Base-by-base conservation (phyloP, 2,329 filamentous ascomycete genomes). In the Sporothrix euskadiensis region DNA sequence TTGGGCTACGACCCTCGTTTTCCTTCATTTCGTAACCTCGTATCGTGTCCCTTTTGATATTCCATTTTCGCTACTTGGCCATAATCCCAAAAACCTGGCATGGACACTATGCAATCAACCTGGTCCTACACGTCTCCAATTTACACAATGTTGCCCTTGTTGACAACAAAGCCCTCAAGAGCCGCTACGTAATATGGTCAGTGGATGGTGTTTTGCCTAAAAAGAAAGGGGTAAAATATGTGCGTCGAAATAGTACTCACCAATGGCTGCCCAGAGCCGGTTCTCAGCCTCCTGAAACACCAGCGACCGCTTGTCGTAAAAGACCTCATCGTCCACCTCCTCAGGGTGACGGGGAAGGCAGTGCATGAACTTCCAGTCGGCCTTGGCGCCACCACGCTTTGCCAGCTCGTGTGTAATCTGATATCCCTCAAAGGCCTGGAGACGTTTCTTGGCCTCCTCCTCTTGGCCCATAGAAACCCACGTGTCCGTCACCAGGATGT, bases 391-490 rank as follows among this genome's bases (percentile, higher is more conserved):
- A 59, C 94, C 94, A 69, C 90, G 87, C 82, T 91, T 88, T 1
- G 94, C 95, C 77, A 99, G 85, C 59, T 96, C 92, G 66, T 90
- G 88, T 2, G 95, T 98, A 79, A 99, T 92, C 81, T 98, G 95
- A 83, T 94, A 99, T 16, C 95, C 94, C 41, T 88, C 87, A 81
- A 99, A 99, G 1, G 90, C 94, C 79, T 91, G 88, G 74, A 98
- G 81, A 69, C 93, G 87, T 85, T 92, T 91, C 77, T 90, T 86
- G 54, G 90, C 86, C 82, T 99, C 96, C 73, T 89, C 89, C 82
- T 99, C 96, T 83, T 98, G 95, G 65, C 96, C 96, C 96, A 99
- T 99, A 1, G 94, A 97, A 44, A 99, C 89, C 96, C 96, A 99
- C 0, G 96, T 99, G 80, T 99, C 96, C 0, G 96, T 99, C 30